A percentile compares a stretch with the other conserved stretches of the same genome.
Conservation (phyloP, 2,329 filamentous ascomycete genomes). For the Colletotrichum echinochloae region DNA sequence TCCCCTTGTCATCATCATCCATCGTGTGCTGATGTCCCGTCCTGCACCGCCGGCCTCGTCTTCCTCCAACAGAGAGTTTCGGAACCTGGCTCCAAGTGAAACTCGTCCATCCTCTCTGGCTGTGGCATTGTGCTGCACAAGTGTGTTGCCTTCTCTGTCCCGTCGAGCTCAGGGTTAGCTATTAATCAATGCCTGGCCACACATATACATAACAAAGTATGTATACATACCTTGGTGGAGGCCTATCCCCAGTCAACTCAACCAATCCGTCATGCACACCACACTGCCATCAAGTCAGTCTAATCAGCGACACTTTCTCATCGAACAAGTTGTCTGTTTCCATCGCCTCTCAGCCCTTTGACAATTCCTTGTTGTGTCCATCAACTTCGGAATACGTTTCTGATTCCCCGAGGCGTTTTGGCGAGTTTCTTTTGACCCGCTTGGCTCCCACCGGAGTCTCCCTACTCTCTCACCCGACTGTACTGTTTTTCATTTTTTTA, state of each 20-base stretch:
- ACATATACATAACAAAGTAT: background rate
- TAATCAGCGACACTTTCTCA: background rate
- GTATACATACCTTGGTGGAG: slow-evolving; percentile 10
- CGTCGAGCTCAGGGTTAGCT: slow-evolving; percentile 6
- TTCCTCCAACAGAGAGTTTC: slow-evolving; percentile 29
- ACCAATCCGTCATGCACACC: slow-evolving; percentile 27
- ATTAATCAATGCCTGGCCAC: slow-evolving; percentile 26
- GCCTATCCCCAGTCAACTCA: slow-evolving; percentile 17
- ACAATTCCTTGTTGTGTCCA: slow-evolving; percentile 17
- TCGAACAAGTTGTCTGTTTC: slow-evolving; percentile 1
- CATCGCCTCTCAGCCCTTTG: slow-evolving; percentile 8
- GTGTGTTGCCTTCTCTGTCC: slow-evolving; percentile 7
- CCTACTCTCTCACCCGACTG: slow-evolving; percentile 7
- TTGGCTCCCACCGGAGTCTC: slow-evolving; percentile 7
- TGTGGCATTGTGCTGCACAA: background rate
- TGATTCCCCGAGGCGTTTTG: background rate
- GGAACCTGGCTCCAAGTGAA: slow-evolving; percentile 37
- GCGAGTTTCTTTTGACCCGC: slow-evolving; percentile 2
- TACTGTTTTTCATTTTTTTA: too few species aligned
- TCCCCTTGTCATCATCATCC: slow-evolving; percentile 20
- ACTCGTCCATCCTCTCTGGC: slow-evolving; percentile 15
- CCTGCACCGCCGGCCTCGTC: background rate
- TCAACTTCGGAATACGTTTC: slow-evolving; percentile 13
- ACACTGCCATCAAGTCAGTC: background rate
- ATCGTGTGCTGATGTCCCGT: slow-evolving; percentile 1